Evolutionary conservation across 805 yeast species (phyloP).

Genomic region (Dipodascus albidus): DNA sequence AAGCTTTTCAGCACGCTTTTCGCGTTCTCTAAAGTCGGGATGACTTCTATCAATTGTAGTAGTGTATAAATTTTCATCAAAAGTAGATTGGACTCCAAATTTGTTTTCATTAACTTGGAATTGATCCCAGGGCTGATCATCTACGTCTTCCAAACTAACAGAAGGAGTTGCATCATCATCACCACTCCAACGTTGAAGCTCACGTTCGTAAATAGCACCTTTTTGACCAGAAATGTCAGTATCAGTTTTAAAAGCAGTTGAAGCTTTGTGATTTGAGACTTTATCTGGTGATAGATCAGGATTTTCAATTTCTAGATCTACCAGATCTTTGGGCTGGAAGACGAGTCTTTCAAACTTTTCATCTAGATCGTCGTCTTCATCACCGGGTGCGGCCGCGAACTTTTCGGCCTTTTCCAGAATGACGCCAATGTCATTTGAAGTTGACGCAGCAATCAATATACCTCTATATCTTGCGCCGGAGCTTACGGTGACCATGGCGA

Average conservation of each 20-base stretch:
- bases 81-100: conserved; percentile 79
- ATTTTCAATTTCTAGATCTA: conserved; percentile 35
- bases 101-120: conserved; percentile 81
- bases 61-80: conserved; percentile 80
- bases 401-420: conserved; percentile 42
- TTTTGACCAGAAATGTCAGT: conserved; percentile 58
- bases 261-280: conserved; percentile 3
- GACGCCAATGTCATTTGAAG: conserved; percentile 41
- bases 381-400: conserved; percentile 27
- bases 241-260: conserved; percentile 60
- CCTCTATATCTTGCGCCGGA: conserved; percentile 56
- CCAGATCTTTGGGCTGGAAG: conserved; percentile 38
- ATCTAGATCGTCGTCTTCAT: conserved; percentile 24
- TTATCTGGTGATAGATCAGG: conserved; percentile 27
- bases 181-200: conserved; percentile 77
- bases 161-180: conserved; percentile 30
- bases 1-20: conserved; percentile 59
- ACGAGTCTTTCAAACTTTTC: conserved; percentile 33
- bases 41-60: conserved; percentile 59
- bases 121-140: conserved; percentile 67
- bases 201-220: conserved; percentile 43
- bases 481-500: conserved; percentile 45
- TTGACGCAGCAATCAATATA: conserved; percentile 35
- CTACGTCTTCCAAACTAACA: conserved; percentile 27
- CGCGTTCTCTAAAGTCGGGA: conserved; percentile 59